Base-by-base conservation (phyloP, 1,284 basidiomycete species). In the Lentinula novae-zelandiae region DNA sequence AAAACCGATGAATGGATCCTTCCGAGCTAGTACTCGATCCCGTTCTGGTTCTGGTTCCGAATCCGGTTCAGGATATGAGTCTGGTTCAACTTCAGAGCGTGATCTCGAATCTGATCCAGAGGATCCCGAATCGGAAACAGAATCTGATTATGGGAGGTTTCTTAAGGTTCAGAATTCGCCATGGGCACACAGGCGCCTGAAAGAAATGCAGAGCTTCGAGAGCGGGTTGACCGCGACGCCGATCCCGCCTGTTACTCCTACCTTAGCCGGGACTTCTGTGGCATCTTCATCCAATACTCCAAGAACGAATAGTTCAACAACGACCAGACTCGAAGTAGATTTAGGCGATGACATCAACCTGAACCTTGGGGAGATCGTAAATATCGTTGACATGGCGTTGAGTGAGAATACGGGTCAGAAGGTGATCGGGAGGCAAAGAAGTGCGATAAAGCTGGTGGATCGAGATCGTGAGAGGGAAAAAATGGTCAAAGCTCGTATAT, bases 121-220 rank as follows among this genome's bases (percentile, higher is more conserved):
- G 71, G 57, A 78, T 73, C 67, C n/a, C 69, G 75, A 1, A 61
- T 72, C 0, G 10, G 27, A 31, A 51, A 64, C 2, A 15, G 54
- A 53, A 15, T 33, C 27, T 38, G 27, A 60, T 17, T 36, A 39
- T 22, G 33, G 33, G 6, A 33, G 34, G 15, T 56, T 56, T 17
- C 74, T 75, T 8, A 71, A 71, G 53, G 64, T 79, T 0, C 79
- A 82, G 1, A 10, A 38, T 38, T 17, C 17, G 9, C 17, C 31
- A 4, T 38, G 34, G 17, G 9, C 51, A 17, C n/a, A 34, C 3
- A 83, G 81, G 2, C 75, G 78, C 46, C 70, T 92, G 42, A 85
- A 90, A 17, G 87, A 87, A 70, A 87, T 92, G 84, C 88, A 91
- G 65, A 90, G 87, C 0, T 93, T 92, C 67, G 90, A 92, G 66